Evolutionary conservation across 75 land plant genomes (phyloP), one percentile per base, ranked within the genome.

Genomic region (Adiantum capillusveneris): DNA sequence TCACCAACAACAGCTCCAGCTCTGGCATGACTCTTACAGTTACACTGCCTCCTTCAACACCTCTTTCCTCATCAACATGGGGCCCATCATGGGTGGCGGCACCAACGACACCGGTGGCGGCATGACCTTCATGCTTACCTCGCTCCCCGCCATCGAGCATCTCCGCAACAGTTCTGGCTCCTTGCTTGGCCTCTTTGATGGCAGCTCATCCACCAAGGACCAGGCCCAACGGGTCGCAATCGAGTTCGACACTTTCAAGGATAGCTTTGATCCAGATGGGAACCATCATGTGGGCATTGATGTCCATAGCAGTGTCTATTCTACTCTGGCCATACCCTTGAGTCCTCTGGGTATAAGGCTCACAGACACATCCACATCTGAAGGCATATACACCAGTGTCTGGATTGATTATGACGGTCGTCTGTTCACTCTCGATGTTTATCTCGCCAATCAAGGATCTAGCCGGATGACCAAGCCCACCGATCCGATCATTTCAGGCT

Each of bases 221-320:
- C n/a, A n/a, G n/a, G 37, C 37, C 3, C 37, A 34, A 9, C 37
- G 37, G 27, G 55, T 83, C 43, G 89, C 79, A 0, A 56, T 82
- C 13, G 85, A 82, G 61, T 79, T 82, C 49, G 85, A 82, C 27
- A 82, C 85, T 28, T 45, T 31, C 49, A 71, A 75, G 62, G 75
- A 67, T 57, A 0, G 0, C 0, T 34, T 34, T 34, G 43, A 25
- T 20, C 79, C 83, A 25, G 68, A 67, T 1, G 76, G 83, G 51
- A 60, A 55, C 56, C 71, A 79, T 63, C 89, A 85, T 48, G 44
- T 85, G 9, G 90, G 86, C 0, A 44, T 86, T 41, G 58, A 86
- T 66, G 63, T 80, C 51, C 79, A 85, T 66, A 3, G 25, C 27
- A 44, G 67, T 62, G 74, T 76, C 20, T 28, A 37, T 1, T 80